phyloP scores from a whole-genome alignment of 1,284 basidiomycete genomes.

The Taiwanofungus camphoratus region DNA sequence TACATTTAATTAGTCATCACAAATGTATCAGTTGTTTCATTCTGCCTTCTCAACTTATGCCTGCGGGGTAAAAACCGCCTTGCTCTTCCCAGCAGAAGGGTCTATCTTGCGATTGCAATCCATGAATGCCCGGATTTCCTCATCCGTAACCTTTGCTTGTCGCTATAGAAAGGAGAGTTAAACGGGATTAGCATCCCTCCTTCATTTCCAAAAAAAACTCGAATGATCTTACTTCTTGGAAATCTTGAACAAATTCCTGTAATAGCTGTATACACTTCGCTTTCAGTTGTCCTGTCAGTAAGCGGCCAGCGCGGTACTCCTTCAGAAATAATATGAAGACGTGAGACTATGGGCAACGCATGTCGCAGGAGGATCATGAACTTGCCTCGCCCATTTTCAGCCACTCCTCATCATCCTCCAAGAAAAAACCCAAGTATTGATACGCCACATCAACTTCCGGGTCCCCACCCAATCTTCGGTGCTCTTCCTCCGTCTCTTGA shows the following conservation, averaged over 20 bases:
- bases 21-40: no score
- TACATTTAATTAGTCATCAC: no score
- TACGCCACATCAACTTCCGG: slow-evolving; percentile 96
- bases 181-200: neutral
- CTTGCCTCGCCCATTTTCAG: slow-evolving; percentile 70
- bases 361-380: slow-evolving; percentile 10
- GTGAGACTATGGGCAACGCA: neutral
- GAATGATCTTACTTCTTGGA: slow-evolving; percentile 80
- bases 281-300: slow-evolving; percentile 94
- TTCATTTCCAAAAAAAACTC: slow-evolving; percentile 3
- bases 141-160: slow-evolving; percentile 79
- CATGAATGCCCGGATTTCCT: slow-evolving; percentile 78
- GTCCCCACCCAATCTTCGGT: slow-evolving; percentile 83
- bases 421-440: slow-evolving; percentile 96
- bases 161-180: slow-evolving; percentile 43
- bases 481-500: slow-evolving; percentile 90
- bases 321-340: slow-evolving; percentile 26
- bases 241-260: slow-evolving; percentile 80
- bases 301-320: slow-evolving; percentile 87
- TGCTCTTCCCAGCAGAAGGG: slow-evolving; percentile 35
- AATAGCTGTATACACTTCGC: slow-evolving; percentile 81
- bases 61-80: no score
- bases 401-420: slow-evolving; percentile 91
- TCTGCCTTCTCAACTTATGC: no score
- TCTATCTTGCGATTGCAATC: slow-evolving; percentile 78